A percentile compares a stretch with the other conserved stretches of the same genome.
Conservation (phyloP, 1,284 basidiomycete species). For the Trichosporon sp. region DNA sequence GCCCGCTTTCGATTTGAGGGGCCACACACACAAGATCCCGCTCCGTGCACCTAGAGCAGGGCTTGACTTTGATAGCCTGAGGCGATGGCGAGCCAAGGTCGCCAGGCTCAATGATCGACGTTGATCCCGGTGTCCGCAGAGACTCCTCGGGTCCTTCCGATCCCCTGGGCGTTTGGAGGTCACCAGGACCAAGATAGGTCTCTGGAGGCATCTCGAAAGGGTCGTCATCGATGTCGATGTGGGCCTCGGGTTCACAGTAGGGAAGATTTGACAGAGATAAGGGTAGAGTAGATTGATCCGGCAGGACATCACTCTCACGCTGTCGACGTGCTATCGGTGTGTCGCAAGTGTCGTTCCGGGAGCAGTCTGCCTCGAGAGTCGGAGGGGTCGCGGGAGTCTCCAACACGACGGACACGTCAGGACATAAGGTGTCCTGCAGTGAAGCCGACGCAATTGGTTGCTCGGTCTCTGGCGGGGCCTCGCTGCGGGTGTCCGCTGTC, state of each 20-base stretch:
- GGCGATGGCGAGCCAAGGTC: too few species aligned
- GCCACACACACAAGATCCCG: neutral
- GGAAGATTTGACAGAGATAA: neutral
- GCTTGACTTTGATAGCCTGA: neutral
- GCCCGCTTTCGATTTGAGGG: neutral
- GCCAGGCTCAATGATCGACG: too few species aligned
- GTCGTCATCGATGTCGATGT: neutral
- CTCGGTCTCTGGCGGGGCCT: too few species aligned
- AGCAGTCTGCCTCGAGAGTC: too few species aligned
- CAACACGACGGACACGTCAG: too few species aligned
- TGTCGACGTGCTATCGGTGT: neutral
- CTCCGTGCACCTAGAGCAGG: neutral
- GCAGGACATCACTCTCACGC: neutral
- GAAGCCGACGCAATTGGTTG: neutral
- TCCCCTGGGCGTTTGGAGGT: neutral
- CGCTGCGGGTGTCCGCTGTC: neutral
- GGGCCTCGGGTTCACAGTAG: neutral
- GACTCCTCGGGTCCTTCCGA: neutral
- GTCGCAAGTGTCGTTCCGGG: neutral
- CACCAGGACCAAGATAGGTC: neutral
- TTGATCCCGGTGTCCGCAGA: neutral
- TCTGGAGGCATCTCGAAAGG: neutral
- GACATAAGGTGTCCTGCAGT: too few species aligned
- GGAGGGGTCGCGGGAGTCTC: too few species aligned
- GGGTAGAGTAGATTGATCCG: neutral